Conservation (phyloP, 2,329 filamentous ascomycete species). For the Tolypocladium sp. region DNA sequence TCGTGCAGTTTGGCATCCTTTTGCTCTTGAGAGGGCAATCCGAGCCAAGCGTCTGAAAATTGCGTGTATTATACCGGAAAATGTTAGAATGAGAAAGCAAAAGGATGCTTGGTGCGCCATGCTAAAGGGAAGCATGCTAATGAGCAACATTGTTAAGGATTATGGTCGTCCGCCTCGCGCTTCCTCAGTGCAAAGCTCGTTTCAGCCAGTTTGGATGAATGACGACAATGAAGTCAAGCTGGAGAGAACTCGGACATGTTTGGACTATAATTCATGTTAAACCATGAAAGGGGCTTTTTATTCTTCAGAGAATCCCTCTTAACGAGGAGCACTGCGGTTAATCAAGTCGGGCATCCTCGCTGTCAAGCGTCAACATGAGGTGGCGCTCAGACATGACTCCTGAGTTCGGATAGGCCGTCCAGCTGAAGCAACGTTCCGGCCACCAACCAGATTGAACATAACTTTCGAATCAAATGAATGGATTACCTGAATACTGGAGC, state of each 20-base stretch:
- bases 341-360: neutral
- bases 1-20: conserved; percentile 13
- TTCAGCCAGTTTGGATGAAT: neutral
- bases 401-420: neutral
- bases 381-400: neutral
- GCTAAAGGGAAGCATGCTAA: neutral
- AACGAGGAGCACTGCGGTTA: neutral
- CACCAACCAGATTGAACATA: neutral
- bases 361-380: neutral
- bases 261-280: neutral
- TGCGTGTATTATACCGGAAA: conserved; percentile 7
- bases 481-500: neutral
- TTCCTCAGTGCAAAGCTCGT: neutral
- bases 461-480: no score
- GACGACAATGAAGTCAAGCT: neutral
- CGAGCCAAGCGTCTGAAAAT: conserved; percentile 7
- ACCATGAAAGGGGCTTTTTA: rapidly evolving
- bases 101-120: neutral
- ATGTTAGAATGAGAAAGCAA: conserved; percentile 7
- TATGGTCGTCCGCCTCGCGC: neutral
- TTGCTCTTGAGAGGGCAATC: conserved; percentile 8
- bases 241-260: neutral
- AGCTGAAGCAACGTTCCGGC: neutral
- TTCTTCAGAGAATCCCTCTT: neutral
- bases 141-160: neutral